Evolutionary conservation across 768 basidiomycete genomes (phyloP), one percentile per base, ranked within the genome.

Genomic region (Podaxis rugospora): DNA sequence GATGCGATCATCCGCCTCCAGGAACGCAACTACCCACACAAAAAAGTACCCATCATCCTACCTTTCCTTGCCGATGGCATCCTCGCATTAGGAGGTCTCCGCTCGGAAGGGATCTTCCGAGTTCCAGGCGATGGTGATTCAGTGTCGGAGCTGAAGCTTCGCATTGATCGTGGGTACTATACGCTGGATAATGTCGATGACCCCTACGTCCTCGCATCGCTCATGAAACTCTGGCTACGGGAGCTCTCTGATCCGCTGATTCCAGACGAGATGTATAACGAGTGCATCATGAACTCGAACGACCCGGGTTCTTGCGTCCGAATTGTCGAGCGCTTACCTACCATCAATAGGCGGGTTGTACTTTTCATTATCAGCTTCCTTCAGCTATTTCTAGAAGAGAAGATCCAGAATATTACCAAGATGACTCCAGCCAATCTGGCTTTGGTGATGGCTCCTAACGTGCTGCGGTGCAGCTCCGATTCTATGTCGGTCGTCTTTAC

Each of bases 21-120:
- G 74, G 87, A 88, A 68, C 84, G 91, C 44, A 92, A 89, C 54
- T 95, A 96, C 67, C 91, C 93, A 1, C 78, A 84, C 57, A 85
- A 90, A 66, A 89, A 87, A 71, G 87, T 96, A 11, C 95, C 95
- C 16, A 93, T 95, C 71, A 92, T 98, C 66, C 85, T 98, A 5
- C 93, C 94, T 13, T 97, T 96, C 80, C 87, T 97, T 27, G 88
- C 92, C 2, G 90, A 96, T 66, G 93, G 92, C 1, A 95, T 97
- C 65, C 83, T 98, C 49, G 90, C 92, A 1, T 78, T 95, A 10
- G 93, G 93, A 0, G 95, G 95, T 3, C 83, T 86, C 49, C 87
- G 88, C 69, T 76, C 87, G 32, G 95, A 95, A 70, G 95, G 95
- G 16, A 95, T 96, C 59, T 98, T 96, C 75, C 88, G 95, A 49